A percentile compares a stretch with the other conserved stretches of the same genome.
Evolutionary conservation across 306 rosid species (phyloP).

Genomic region (Medicago arabica): DNA sequence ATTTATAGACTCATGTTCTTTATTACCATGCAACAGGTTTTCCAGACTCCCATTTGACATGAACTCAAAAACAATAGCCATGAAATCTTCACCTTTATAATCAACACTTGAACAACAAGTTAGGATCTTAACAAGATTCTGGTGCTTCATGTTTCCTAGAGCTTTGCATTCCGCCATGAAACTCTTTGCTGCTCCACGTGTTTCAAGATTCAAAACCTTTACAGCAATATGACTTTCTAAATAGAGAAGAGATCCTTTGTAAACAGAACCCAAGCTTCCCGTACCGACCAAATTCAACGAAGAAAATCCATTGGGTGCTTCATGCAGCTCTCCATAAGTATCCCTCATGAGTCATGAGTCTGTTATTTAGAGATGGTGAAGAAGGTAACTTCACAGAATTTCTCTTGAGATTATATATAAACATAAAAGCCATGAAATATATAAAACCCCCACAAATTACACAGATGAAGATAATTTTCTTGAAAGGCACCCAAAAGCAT

Average conservation of each 20-base stretch:
- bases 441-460: background rate
- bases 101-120: conserved; percentile 48
- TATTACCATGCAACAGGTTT: conserved; percentile 22
- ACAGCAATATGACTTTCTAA: background rate
- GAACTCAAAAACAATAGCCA: conserved; percentile 49
- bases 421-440: background rate
- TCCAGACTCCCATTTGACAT: conserved; percentile 54
- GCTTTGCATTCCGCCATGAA: conserved; percentile 45
- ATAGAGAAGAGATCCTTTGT: no score
- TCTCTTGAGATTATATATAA: background rate
- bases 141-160: conserved; percentile 36
- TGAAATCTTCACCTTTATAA: conserved; percentile 43
- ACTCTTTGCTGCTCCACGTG: conserved; percentile 45
- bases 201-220: conserved; percentile 48
- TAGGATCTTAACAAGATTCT: conserved; percentile 44
- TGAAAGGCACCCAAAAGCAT: background rate
- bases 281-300: no score
- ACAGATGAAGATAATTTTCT: conserved; percentile 19
- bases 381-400: background rate
- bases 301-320: no score
- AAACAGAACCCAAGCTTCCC: no score
- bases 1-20: background rate
- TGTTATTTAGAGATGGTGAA: background rate
- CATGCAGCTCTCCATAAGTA: no score
- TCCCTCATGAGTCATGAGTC: background rate